Evolutionary conservation across 768 basidiomycete species (phyloP).

Genomic region (Astraeus odoratus): DNA sequence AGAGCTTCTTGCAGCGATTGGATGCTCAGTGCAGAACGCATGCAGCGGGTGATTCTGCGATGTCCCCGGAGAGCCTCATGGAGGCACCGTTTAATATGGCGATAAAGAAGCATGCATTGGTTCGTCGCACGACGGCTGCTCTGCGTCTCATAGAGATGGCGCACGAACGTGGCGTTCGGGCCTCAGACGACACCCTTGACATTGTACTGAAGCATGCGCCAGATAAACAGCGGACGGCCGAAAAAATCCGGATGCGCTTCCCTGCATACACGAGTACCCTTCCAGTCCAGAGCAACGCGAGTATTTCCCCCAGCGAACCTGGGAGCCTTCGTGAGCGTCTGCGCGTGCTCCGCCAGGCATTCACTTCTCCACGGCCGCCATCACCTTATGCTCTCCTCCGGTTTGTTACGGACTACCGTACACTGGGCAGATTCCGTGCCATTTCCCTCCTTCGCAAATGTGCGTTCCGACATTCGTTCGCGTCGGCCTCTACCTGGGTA

Average conservation of each 20-base stretch:
- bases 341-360: conserved; percentile 19
- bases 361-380: conserved; percentile 18
- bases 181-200: conserved; percentile 33
- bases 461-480: conserved; percentile 19
- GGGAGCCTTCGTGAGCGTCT: conserved; percentile 12
- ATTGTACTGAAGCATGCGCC: conserved; percentile 23
- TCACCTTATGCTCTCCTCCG: conserved; percentile 12
- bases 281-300: background rate
- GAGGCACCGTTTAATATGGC: conserved; percentile 29
- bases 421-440: conserved; percentile 15
- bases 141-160: conserved; percentile 38
- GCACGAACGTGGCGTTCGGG: conserved; percentile 16
- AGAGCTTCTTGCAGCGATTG: conserved; percentile 33
- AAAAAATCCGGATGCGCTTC: conserved; percentile 7
- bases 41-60: conserved; percentile 1
- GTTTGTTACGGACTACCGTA: conserved; percentile 18
- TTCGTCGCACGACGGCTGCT: conserved; percentile 35
- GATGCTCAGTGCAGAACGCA: conserved; percentile 12
- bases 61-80: conserved; percentile 8
- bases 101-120: conserved; percentile 34
- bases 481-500: conserved; percentile 20
- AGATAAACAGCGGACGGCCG: conserved; percentile 3
- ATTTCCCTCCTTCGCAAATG: conserved; percentile 13
- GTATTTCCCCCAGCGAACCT: conserved; percentile 5
- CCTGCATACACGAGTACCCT: conserved; percentile 10